phyloP scores from a whole-genome alignment of 345 rosid genomes.

The Arabis hirsuta region DNA sequence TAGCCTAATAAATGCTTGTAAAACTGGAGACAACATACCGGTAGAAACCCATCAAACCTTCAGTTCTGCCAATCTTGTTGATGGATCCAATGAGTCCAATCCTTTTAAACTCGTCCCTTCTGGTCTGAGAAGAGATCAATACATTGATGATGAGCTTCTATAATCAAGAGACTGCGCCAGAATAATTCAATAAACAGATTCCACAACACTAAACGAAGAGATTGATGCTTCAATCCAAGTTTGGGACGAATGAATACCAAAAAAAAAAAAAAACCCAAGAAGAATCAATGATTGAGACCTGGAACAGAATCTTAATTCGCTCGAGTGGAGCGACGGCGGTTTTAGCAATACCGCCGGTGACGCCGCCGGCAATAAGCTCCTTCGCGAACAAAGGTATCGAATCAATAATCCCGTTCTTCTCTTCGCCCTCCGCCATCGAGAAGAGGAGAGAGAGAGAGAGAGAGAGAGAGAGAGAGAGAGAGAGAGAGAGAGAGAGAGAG shows the following conservation, averaged over 20 bases:
- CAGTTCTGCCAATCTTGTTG: conserved; percentile 75
- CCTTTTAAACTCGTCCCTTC: conserved; percentile 78
- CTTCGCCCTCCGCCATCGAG: conserved; percentile 55
- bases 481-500: conserved; percentile 38
- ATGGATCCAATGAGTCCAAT: conserved; percentile 71
- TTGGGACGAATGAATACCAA: no score
- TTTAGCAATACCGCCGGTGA: conserved; percentile 89
- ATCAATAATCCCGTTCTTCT: conserved; percentile 63
- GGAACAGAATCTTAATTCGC: conserved; percentile 90
- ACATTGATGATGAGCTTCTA: conserved; percentile 4
- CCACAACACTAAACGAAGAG: background rate
- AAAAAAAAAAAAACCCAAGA: no score
- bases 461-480: background rate
- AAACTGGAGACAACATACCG: conserved; percentile 52
- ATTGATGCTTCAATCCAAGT: background rate
- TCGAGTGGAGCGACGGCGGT: conserved; percentile 91
- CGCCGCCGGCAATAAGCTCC: conserved; percentile 89
- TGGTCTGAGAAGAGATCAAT: conserved; percentile 58
- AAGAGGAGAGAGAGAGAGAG: background rate
- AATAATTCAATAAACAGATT: background rate
- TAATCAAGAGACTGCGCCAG: background rate
- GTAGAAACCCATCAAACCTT: conserved; percentile 88
- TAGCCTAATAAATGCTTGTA: background rate
- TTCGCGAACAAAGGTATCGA: conserved; percentile 78
- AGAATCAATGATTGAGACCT: conserved; percentile 48